Base-by-base conservation (phyloP, 2,329 filamentous ascomycete genomes). In the Sclerotinia trifoliorum region DNA sequence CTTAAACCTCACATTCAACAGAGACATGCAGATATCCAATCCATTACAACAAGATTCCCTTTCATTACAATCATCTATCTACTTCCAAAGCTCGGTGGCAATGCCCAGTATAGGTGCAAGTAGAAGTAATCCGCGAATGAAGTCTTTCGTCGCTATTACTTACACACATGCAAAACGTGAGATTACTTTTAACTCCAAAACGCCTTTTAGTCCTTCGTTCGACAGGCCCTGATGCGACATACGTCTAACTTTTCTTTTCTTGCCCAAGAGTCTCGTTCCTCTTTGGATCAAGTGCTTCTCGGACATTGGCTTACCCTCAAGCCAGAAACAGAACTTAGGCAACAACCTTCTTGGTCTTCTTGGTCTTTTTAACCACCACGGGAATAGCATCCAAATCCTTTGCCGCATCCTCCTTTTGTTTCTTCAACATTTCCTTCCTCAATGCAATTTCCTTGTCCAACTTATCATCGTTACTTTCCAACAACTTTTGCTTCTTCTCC, bases 381-480 rank as follows among this genome's bases (percentile, higher is more conserved):
- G 73, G 74, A 24, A 77, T 73, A 42, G 73, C 73, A 51, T 71
- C 74, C 55, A 68, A 73, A 42, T 74, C 73, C 66, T 71, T 72
- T 13, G 71, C 75, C 7, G 75, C 76, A 48, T 76, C 74, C 52
- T 71, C 74, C 71, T 79, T 80, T 67, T 79, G 78, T 70, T 77
- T 75, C 72, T 74, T 78, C 68, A 79, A 70, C 68, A 72, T 78
- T 70, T 77, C 76, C 69, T 79, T 78, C 48, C 78, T 73, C 29
- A 72, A 54, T 26, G 73, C 73, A 66, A 80, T 80, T 71, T 80
- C 78, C 52, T 71, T 66, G 61, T 78, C 77, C 42, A 80, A 65
- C 11, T 74, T 78, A 61, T 77, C 75, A 65, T 79, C 78, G 39
- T 78, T 76, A 48, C 75, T 75, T 70, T 75, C 74, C 56, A 73